These are phyloP conservation scores for Pyricularia pennisetigena DNA, from an alignment of 2,329 filamentous ascomycete species.

Conservation along the genomic window DNA sequence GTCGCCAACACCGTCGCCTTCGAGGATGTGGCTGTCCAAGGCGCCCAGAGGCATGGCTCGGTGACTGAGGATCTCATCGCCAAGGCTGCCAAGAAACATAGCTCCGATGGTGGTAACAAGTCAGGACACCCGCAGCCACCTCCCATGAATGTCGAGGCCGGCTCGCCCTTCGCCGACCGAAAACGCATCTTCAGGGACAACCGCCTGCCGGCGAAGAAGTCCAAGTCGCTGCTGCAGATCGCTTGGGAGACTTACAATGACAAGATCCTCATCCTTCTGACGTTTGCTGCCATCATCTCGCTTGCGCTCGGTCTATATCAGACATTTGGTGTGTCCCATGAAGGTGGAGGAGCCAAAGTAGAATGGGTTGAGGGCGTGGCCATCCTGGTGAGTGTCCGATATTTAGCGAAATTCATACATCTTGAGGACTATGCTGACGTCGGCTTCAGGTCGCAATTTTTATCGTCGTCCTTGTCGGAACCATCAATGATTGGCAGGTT, in stretches of 20 bases:
- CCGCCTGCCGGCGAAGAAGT: slow-evolving; percentile 4
- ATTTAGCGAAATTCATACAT: slow-evolving; percentile 58
- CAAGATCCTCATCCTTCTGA: slow-evolving; percentile 61
- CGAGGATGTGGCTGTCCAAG: slow-evolving; percentile 43
- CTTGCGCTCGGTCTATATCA: slow-evolving; percentile 62
- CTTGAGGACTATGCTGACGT: slow-evolving; percentile 69
- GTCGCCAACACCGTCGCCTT: slow-evolving; percentile 60
- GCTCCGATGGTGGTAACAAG: background rate
- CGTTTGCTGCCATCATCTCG: slow-evolving; percentile 58
- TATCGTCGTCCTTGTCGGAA: slow-evolving; percentile 50
- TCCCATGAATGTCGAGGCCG: background rate
- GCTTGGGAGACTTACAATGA: slow-evolving; percentile 66
- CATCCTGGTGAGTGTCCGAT: slow-evolving; percentile 67
- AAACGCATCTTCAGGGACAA: slow-evolving; percentile 5
- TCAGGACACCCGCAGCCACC: background rate
- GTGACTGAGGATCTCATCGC: slow-evolving; percentile 10
- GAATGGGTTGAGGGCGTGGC: slow-evolving; percentile 71
- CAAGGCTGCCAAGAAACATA: background rate
- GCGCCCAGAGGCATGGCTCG: slow-evolving; percentile 22
- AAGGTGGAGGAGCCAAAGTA: slow-evolving; percentile 29
- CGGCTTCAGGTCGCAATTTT: slow-evolving; percentile 35
- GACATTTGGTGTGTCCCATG: slow-evolving; percentile 38
- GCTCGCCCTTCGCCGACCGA: slow-evolving; percentile 1
- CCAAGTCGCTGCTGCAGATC: slow-evolving; percentile 21
- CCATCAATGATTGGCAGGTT: slow-evolving; percentile 48